These are phyloP conservation scores for Mycosarcoma mackinlayi DNA, from an alignment of 1,284 basidiomycete genomes.

Conservation along the genomic window DNA sequence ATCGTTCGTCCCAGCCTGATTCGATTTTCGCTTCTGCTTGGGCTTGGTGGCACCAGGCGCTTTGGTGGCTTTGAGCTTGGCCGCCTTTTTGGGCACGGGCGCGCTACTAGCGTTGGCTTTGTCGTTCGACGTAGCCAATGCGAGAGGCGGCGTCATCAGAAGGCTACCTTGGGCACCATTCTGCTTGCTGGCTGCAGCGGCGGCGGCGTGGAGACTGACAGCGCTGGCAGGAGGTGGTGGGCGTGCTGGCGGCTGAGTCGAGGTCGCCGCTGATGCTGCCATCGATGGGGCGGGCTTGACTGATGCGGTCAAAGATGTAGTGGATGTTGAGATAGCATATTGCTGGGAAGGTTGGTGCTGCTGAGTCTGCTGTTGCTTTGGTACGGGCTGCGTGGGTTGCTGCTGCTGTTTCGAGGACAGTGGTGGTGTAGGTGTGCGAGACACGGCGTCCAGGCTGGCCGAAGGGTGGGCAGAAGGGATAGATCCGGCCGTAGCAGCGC, in stretches of 20 bases:
- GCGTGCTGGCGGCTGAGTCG: slow-evolving; percentile 9
- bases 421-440: slow-evolving; percentile 24
- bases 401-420: slow-evolving; percentile 5
- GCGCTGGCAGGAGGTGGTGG: slow-evolving; percentile 36
- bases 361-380: slow-evolving; percentile 27
- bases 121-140: slow-evolving; percentile 1
- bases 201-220: slow-evolving; percentile 35
- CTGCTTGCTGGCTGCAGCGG: slow-evolving; percentile 17
- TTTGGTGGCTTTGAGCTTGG: slow-evolving; percentile 24
- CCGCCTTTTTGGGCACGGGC: slow-evolving; percentile 23
- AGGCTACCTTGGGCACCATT: slow-evolving; percentile 5
- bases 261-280: not conserved
- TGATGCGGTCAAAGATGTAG: not conserved
- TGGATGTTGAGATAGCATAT: slow-evolving; percentile 7
- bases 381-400: not conserved
- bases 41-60: slow-evolving; percentile 30
- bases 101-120: slow-evolving; percentile 4
- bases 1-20: slow-evolving; percentile 28
- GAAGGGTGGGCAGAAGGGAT: slow-evolving; percentile 23
- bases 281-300: slow-evolving; percentile 1
- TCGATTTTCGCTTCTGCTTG: slow-evolving; percentile 48
- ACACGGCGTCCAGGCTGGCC: not conserved
- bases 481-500: slow-evolving; percentile 46
- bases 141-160: not conserved
- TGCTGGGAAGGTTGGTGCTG: slow-evolving; percentile 14